phyloP scores from a whole-genome alignment of 768 basidiomycete genomes.

The Rhizopogon sp. region DNA sequence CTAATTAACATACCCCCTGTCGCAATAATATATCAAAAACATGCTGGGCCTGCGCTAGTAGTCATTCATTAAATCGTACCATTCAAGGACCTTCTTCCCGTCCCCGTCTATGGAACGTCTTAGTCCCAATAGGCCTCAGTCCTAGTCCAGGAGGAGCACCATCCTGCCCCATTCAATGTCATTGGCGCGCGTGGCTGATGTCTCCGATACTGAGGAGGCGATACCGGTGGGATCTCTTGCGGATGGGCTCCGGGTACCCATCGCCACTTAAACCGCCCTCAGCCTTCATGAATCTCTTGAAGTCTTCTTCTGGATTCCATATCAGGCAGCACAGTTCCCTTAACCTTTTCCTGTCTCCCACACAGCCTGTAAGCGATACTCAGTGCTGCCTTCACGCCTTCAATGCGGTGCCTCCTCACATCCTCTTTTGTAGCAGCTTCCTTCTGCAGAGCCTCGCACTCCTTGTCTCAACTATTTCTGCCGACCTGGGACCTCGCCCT shows the following conservation, averaged over 20 bases:
- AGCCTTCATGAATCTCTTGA: constrained; percentile 23
- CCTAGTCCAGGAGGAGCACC: constrained; percentile 9
- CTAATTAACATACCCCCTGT: no score
- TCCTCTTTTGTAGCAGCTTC: constrained; percentile 48
- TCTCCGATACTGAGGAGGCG: constrained; percentile 20
- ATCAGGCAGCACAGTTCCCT: constrained; percentile 51
- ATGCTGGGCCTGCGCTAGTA: no score
- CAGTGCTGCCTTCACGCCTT: constrained; percentile 47
- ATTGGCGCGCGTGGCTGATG: constrained; percentile 21
- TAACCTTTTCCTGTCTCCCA: constrained; percentile 62
- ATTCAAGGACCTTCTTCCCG: no score
- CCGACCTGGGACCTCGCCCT: constrained; percentile 41
- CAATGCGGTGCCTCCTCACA: constrained; percentile 47
- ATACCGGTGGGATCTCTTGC: constrained; percentile 14
- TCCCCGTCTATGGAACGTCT: neutral
- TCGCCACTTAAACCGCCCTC: constrained; percentile 16
- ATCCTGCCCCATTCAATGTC: constrained; percentile 12
- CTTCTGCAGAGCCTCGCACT: constrained; percentile 34
- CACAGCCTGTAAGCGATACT: constrained; percentile 54
- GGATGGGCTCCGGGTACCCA: constrained; percentile 22
- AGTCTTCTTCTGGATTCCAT: constrained; percentile 48
- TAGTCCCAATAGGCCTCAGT: neutral
- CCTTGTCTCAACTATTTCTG: constrained; percentile 27
- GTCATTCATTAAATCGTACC: no score
- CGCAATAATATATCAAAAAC: no score